Conservation (phyloP, 2,329 filamentous ascomycete species). For the Sphaerulina musiva region DNA sequence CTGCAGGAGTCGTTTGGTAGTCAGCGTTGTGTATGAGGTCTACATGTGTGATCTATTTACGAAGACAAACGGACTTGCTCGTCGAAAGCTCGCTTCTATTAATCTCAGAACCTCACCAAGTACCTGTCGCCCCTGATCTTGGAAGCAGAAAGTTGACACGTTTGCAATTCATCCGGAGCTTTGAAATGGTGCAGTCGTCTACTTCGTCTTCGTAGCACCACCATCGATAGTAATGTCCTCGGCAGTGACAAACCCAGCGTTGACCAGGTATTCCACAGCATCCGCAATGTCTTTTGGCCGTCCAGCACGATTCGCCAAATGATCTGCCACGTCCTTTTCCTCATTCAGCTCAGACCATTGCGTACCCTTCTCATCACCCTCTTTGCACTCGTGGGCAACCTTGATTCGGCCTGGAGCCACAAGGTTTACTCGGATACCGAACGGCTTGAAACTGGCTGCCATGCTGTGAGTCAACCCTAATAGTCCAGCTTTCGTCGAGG, state of each 20-base stretch:
- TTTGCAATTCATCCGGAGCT: too few relatives aligned
- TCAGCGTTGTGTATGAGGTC: not conserved
- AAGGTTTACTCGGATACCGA: conserved; percentile 42
- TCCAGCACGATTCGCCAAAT: conserved; percentile 46
- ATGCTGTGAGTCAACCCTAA: conserved; percentile 46
- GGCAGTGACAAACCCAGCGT: conserved; percentile 38
- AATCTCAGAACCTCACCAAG: too few relatives aligned
- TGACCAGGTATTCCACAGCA: conserved; percentile 38
- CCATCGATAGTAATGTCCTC: conserved; percentile 43
- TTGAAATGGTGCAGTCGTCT: not conserved
- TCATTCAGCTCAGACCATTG: conserved; percentile 39
- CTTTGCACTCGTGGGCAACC: conserved; percentile 39
- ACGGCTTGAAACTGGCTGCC: conserved; percentile 40
- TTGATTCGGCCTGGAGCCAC: conserved; percentile 49
- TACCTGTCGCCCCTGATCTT: too few relatives aligned
- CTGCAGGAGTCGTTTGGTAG: too few relatives aligned
- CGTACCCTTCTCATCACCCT: conserved; percentile 36
- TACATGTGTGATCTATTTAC: not conserved
- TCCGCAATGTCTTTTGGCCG: conserved; percentile 42
- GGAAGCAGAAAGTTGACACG: too few relatives aligned
- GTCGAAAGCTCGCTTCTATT: not conserved
- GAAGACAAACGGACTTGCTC: not conserved
- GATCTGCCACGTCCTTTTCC: conserved; percentile 42
- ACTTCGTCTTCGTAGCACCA: conserved; percentile 37
- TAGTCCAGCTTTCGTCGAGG: conserved; percentile 44